Evolutionary conservation across 208 protist genomes (phyloP).

Genomic region (Entamoeba nuttalli): DNA sequence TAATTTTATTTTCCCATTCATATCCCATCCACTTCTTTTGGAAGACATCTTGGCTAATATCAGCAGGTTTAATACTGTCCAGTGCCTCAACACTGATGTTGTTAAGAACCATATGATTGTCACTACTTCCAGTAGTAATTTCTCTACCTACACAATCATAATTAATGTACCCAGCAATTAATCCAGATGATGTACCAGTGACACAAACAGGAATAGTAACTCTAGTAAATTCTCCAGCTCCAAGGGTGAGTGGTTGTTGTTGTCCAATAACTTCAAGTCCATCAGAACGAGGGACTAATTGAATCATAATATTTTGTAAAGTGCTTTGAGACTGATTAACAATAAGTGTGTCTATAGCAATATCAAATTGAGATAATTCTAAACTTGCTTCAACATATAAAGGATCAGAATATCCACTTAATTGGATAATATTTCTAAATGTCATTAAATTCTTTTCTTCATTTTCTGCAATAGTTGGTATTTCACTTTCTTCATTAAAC

Average conservation of each 20-base stretch:
- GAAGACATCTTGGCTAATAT: background rate
- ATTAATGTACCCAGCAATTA: background rate
- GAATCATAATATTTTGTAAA: background rate
- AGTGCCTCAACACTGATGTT: background rate
- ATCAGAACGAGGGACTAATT: background rate
- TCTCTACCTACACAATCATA: background rate
- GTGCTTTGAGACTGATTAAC: background rate
- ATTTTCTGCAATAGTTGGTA: background rate
- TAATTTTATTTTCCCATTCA: conserved; percentile 6
- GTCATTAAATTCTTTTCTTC: background rate
- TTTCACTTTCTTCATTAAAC: background rate
- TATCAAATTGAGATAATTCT: background rate
- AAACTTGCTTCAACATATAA: background rate
- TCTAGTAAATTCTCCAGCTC: background rate
- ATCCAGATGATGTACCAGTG: background rate
- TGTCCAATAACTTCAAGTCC: background rate
- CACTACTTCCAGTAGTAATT: background rate
- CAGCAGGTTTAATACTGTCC: background rate
- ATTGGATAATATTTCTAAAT: background rate
- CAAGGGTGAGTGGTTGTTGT: background rate
- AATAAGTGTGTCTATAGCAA: background rate
- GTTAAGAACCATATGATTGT: background rate
- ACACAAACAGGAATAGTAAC: background rate
- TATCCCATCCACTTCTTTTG: background rate
- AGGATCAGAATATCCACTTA: background rate